Conservation (phyloP, 495 filamentous ascomycete genomes). For the Astrothelium subdiscretum region DNA sequence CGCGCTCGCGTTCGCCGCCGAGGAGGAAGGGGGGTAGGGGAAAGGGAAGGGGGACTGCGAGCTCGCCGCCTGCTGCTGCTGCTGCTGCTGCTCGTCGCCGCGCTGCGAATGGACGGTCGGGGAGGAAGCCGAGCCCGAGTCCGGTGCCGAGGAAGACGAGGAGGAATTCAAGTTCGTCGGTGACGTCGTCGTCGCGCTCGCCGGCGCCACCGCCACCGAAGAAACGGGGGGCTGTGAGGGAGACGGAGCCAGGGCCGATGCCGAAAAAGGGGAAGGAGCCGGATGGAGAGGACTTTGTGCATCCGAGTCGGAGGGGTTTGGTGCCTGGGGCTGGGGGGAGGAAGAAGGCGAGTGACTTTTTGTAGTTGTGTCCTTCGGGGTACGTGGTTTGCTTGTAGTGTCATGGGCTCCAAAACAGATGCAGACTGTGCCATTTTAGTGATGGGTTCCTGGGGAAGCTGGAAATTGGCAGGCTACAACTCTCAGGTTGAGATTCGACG, state of each 20-base stretch:
- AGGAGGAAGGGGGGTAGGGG: neutral
- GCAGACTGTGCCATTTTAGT: too few species aligned
- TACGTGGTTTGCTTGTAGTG: too few species aligned
- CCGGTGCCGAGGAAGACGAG: constrained; percentile 7
- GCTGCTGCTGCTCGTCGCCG: too few species aligned
- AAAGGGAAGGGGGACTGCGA: neutral
- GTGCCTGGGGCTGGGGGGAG: constrained; percentile 14
- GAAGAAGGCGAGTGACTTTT: constrained; percentile 20
- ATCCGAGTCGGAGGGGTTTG: constrained; percentile 16
- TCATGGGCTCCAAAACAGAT: too few species aligned
- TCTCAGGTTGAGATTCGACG: too few species aligned
- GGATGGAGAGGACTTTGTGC: constrained; percentile 16
- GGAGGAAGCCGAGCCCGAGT: neutral
- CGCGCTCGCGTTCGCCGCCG: constrained; percentile 5
- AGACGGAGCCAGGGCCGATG: neutral
- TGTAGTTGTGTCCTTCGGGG: constrained; percentile 9
- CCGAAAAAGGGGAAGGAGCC: neutral
- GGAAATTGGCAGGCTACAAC: too few species aligned
- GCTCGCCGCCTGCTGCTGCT: too few species aligned
- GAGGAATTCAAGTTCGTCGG: constrained; percentile 11
- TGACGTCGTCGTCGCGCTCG: constrained; percentile 14
- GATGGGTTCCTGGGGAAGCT: too few species aligned
- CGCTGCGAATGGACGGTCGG: too few species aligned
- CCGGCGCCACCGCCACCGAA: constrained; percentile 7
- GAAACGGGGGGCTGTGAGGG: neutral